Conservation (phyloP, 257 asterid genomes). For the Gentiana macrophylla region DNA sequence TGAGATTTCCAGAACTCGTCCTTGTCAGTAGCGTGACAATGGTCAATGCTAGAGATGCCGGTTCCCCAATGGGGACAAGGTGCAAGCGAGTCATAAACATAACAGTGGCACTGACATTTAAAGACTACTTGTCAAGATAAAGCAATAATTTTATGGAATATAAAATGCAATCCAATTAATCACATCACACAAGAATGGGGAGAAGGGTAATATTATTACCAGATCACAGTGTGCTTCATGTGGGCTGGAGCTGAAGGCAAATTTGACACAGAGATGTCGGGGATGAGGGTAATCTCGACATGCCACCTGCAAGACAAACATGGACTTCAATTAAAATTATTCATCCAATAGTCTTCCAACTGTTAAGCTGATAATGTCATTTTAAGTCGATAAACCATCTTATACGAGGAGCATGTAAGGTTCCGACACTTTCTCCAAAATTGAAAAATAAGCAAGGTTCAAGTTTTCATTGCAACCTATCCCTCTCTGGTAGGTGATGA, state of each 20-base stretch:
- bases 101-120: slow-evolving; percentile 88
- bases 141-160: slow-evolving; percentile 9
- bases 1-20: slow-evolving; percentile 55
- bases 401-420: too few relatives aligned
- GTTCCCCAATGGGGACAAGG: slow-evolving; percentile 77
- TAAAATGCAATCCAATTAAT: not conserved
- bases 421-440: too few relatives aligned
- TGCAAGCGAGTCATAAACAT: slow-evolving; percentile 78
- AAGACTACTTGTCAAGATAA: slow-evolving; percentile 12
- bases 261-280: slow-evolving; percentile 72
- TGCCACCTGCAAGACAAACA: slow-evolving; percentile 46
- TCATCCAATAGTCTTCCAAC: not conserved
- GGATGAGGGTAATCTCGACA: slow-evolving; percentile 96
- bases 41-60: slow-evolving; percentile 36
- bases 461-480: too few relatives aligned
- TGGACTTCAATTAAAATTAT: slow-evolving; percentile 1
- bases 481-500: too few relatives aligned
- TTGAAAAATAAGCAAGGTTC: too few relatives aligned
- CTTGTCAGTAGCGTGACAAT: slow-evolving; percentile 88
- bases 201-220: slow-evolving; percentile 26
- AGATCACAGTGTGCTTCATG: slow-evolving; percentile 54
- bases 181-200: slow-evolving; percentile 4
- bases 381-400: too few relatives aligned
- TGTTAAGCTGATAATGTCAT: too few relatives aligned
- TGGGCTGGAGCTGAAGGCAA: slow-evolving; percentile 48